Conservation (phyloP, 2,329 filamentous ascomycete genomes). For the Leptographium radiaticola region DNA sequence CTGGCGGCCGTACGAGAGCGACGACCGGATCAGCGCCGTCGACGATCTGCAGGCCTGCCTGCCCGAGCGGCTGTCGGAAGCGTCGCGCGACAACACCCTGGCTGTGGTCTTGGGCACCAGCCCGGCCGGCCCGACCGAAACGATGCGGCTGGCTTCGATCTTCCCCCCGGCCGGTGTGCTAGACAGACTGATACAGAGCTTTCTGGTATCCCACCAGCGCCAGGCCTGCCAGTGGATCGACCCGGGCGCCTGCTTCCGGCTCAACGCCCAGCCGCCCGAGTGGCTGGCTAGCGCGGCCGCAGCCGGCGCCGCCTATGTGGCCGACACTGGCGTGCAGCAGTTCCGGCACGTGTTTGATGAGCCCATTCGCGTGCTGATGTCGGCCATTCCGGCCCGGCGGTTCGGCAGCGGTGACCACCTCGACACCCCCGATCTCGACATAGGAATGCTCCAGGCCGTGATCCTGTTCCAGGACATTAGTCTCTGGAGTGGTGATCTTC, state of each 20-base stretch:
- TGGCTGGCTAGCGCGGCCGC: conserved; percentile 45
- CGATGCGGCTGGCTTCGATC: conserved; percentile 41
- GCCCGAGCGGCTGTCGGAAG: conserved; percentile 21
- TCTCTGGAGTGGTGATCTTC: conserved; percentile 38
- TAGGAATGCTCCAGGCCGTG: conserved; percentile 33
- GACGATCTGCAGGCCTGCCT: background rate
- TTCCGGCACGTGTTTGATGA: conserved; percentile 44
- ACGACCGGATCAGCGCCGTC: background rate
- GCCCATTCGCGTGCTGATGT: conserved; percentile 24
- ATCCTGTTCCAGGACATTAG: conserved; percentile 35
- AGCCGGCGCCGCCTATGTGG: conserved; percentile 44
- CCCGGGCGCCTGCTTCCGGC: conserved; percentile 38
- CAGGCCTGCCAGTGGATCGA: conserved; percentile 49
- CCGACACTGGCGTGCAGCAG: conserved; percentile 35
- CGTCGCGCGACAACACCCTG: conserved; percentile 47
- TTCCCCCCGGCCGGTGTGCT: conserved; percentile 49
- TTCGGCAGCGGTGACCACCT: conserved; percentile 9
- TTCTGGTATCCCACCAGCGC: conserved; percentile 40
- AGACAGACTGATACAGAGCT: conserved; percentile 48
- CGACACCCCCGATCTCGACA: conserved; percentile 28
- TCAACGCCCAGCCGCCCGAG: conserved; percentile 43
- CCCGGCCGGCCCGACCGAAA: conserved; percentile 30
- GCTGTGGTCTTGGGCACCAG: conserved; percentile 49
- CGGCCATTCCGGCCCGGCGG: conserved; percentile 15
- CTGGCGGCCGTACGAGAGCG: background rate